These are phyloP conservation scores for Arthrobotrys pseudoclavata DNA, from an alignment of 2,329 filamentous ascomycete species.

Conservation along the genomic window DNA sequence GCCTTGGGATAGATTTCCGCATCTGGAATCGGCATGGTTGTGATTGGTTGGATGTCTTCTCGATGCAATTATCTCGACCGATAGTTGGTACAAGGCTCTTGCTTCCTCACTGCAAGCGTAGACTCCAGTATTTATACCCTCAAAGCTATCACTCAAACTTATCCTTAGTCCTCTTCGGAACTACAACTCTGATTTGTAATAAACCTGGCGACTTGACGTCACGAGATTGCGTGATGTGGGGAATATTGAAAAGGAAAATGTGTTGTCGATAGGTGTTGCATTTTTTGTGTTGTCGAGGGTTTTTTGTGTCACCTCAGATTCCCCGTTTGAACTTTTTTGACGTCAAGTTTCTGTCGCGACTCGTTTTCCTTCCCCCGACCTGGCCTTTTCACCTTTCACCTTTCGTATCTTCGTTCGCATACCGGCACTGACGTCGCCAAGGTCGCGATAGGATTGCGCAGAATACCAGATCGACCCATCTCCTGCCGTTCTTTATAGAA, in stretches of 20 bases:
- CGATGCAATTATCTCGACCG: too few relatives aligned
- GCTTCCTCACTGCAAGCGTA: too few relatives aligned
- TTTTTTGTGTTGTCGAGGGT: conserved; percentile 35
- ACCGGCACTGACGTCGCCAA: neutral
- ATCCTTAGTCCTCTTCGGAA: neutral
- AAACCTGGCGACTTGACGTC: conserved; percentile 25
- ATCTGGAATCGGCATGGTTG: conserved; percentile 43
- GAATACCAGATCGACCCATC: neutral
- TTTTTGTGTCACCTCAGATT: conserved; percentile 42
- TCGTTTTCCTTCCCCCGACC: neutral
- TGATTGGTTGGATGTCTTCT: neutral
- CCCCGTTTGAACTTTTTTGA: conserved; percentile 11
- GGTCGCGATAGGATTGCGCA: neutral
- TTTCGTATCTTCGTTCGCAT: neutral
- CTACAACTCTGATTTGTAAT: conserved; percentile 18
- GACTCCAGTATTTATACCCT: neutral
- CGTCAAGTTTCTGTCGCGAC: conserved; percentile 15
- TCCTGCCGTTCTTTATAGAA: neutral
- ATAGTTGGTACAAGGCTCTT: too few relatives aligned
- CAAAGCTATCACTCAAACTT: neutral
- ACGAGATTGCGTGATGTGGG: conserved; percentile 35
- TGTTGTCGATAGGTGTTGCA: conserved; percentile 34
- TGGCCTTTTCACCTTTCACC: neutral
- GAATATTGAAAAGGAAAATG: neutral
- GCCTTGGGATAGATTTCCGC: conserved; percentile 52